Evolutionary conservation across 257 asterid species (phyloP).

Genomic region (Solanum chmielewskii): DNA sequence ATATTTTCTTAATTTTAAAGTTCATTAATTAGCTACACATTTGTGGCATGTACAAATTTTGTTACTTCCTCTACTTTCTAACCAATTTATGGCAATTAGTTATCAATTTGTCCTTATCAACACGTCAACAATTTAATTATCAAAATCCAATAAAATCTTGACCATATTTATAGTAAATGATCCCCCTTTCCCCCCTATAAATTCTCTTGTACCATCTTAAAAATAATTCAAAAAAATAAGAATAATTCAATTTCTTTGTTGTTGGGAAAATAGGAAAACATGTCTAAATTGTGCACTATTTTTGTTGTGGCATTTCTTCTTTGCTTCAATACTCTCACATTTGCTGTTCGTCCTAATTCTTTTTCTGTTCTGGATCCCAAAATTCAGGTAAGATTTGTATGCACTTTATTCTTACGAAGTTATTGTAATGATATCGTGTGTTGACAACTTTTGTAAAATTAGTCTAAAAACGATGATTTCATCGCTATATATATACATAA

Average conservation of each 20-base stretch:
- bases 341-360: conserved; percentile 12
- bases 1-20: not conserved
- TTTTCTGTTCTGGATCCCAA: not conserved
- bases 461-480: no score
- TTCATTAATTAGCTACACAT: not conserved
- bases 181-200: not conserved
- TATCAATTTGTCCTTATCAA: not conserved
- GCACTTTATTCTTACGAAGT: no score
- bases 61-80: not conserved
- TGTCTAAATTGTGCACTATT: conserved; percentile 4
- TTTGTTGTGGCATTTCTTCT: conserved; percentile 8
- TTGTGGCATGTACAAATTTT: not conserved
- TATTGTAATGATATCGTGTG: no score
- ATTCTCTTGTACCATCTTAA: not conserved
- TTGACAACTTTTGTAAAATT: no score
- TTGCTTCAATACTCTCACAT: not conserved
- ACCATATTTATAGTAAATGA: not conserved
- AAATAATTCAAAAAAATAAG: not conserved
- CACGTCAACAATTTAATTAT: not conserved
- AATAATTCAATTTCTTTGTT: not conserved
- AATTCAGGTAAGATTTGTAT: not conserved
- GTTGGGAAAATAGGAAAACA: not conserved
- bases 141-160: not conserved
- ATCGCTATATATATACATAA: no score
- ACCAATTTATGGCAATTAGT: not conserved